Conservation (phyloP, 2,329 filamentous ascomycete species). For the Arthrobotrys sinensis region DNA sequence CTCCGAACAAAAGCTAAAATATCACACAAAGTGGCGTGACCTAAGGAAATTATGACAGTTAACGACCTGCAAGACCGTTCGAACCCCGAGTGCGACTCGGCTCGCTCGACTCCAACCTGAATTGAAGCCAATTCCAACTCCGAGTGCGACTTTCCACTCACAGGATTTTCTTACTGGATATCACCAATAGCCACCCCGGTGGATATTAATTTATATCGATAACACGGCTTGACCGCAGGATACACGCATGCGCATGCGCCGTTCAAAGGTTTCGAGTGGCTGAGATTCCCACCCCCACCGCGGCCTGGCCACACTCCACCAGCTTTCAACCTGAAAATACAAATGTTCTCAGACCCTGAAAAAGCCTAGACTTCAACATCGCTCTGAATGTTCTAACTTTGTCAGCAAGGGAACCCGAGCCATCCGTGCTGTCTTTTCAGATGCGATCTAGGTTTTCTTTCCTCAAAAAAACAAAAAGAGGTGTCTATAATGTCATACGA, state of each 20-base stretch:
- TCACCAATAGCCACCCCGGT: constrained; percentile 19
- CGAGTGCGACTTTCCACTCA: constrained; percentile 21
- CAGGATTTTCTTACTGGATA: neutral
- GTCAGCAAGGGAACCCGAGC: constrained; percentile 24
- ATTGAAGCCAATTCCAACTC: constrained; percentile 1
- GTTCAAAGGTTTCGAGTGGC: constrained; percentile 29
- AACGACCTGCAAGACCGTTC: constrained; percentile 25
- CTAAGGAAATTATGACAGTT: constrained; percentile 12
- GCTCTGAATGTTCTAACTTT: constrained; percentile 3
- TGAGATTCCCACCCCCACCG: constrained; percentile 1
- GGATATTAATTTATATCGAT: constrained; percentile 33
- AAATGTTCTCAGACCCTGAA: constrained; percentile 3
- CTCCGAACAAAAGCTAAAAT: neutral
- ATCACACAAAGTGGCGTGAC: constrained; percentile 18
- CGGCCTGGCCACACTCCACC: constrained; percentile 13
- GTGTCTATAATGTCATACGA: constrained; percentile 22
- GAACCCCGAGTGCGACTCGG: constrained; percentile 29
- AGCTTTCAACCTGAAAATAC: neutral
- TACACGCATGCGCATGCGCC: constrained; percentile 16
- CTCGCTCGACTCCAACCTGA: neutral
- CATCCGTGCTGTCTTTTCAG: constrained; percentile 15
- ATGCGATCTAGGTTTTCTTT: neutral
- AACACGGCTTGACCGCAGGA: constrained; percentile 27
- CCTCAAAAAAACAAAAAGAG: neutral
- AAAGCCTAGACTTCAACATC: constrained; percentile 1